These are phyloP conservation scores for Fusarium metavorans DNA, from an alignment of 2,329 filamentous ascomycete species.

Conservation along the genomic window DNA sequence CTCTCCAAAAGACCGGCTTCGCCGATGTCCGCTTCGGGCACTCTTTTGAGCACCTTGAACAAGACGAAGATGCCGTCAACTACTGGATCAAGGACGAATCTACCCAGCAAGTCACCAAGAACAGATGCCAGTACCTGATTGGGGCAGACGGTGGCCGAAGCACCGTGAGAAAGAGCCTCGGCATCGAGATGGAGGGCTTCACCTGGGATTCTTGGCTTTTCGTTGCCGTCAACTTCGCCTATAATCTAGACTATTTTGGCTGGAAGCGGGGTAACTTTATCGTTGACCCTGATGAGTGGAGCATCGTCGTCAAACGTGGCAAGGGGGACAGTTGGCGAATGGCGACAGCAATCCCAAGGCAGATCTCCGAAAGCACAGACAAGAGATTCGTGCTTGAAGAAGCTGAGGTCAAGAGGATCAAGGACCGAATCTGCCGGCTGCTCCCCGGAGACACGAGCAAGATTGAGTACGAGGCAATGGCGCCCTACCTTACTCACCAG, in stretches of 20 bases:
- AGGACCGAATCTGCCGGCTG: background rate
- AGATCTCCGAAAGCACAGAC: background rate
- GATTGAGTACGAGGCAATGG: slow-evolving; percentile 1
- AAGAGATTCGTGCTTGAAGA: background rate
- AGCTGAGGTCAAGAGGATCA: background rate
- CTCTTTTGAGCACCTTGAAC: background rate
- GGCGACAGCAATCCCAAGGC: background rate
- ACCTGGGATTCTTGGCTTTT: background rate
- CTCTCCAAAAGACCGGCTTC: background rate
- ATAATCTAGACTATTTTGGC: background rate
- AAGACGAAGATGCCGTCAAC: background rate
- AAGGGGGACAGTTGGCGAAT: background rate
- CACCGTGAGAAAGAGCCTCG: background rate
- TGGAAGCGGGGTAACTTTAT: background rate
- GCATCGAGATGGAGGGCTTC: background rate
- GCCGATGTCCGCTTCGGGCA: background rate
- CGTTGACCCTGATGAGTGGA: background rate
- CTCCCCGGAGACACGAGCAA: background rate
- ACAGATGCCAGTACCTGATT: background rate
- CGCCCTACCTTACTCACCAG: background rate
- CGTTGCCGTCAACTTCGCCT: background rate
- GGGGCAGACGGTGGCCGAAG: background rate
- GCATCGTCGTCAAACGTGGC: background rate
- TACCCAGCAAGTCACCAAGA: background rate
- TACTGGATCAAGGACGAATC: background rate